Conservation (phyloP, 106 monocot genomes). For the Alisma plantagoaquatica region DNA sequence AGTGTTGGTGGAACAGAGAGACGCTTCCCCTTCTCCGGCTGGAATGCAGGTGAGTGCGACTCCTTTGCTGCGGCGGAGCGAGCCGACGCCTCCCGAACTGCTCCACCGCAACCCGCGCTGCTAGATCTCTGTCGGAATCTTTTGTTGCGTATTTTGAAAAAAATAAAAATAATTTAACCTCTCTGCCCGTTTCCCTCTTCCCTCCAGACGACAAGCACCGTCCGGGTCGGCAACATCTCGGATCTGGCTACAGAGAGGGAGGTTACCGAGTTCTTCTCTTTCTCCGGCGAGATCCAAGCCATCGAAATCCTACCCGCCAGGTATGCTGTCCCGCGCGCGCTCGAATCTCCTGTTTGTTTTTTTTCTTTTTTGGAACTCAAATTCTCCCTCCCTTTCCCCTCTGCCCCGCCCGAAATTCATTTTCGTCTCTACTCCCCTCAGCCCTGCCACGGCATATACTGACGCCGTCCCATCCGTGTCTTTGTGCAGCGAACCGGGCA, state of each 20-base stretch:
- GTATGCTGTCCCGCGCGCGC: constrained; percentile 5
- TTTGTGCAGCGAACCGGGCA: constrained; percentile 26
- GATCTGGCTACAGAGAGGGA: constrained; percentile 95
- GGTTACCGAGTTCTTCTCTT: constrained; percentile 95
- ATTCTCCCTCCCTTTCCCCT: neutral
- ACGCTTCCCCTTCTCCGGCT: no score
- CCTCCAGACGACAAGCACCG: constrained; percentile 32
- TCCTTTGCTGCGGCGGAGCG: no score
- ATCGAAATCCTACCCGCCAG: constrained; percentile 42
- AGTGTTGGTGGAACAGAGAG: no score
- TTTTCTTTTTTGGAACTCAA: constrained; percentile 2
- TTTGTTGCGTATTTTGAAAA: neutral
- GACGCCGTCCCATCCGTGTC: no score
- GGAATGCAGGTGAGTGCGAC: constrained; percentile 10
- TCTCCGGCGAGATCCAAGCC: constrained; percentile 86
- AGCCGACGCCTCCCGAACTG: no score
- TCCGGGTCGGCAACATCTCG: constrained; percentile 75
- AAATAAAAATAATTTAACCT: neutral
- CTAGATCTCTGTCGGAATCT: neutral
- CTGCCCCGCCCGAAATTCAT: no score
- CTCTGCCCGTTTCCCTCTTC: no score
- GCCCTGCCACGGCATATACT: no score
- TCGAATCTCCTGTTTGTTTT: neutral
- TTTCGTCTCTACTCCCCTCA: no score
- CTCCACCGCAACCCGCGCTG: neutral